Base-by-base conservation (phyloP, 108 stramenopile genomes). In the Stephanodiscus minutulus region DNA sequence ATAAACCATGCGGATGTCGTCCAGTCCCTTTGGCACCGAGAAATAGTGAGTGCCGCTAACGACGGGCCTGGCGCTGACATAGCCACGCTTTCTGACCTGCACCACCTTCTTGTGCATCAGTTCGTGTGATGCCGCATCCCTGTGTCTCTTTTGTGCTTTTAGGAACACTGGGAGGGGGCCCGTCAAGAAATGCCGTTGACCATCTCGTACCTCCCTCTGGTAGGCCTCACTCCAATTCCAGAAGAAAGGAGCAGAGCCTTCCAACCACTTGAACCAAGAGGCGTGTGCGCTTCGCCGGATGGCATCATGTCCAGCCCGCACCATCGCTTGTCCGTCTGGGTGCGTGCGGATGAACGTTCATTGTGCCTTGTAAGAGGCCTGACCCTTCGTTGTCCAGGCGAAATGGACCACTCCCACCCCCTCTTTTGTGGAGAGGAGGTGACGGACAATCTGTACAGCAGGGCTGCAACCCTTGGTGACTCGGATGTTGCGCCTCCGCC, bases 211-310 rank as follows among this genome's bases (percentile, higher is more conserved):
- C 24, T 25, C 49, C 0, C 15, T 3, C 49, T 43, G 17, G 24
- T 62, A 76, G 21, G 8, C 9, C 7, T 47, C 21, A 27, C 72
- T 68, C 79, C 79, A 81, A 41, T 64, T 54, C 84, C 84, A 85
- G 49, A 81, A 80, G 27, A 85, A 47, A 25, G 48, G 52, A 1
- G 53, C 5, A 44, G 74, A 76, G n/a, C 84, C 84, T 11, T 37
- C 76, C 17, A 54, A 15, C 83, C 83, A 84, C 5, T 76, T 66
- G 68, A 72, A 84, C 74, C 78, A 84, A 12, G 57, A 20, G n/a
- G n/a, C n/a, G n/a, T n/a, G n/a, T n/a, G n/a, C n/a, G n/a, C n/a
- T n/a, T n/a, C n/a, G n/a, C n/a, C 15, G 70, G 46, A 0, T 61
- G 18, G 0, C 21, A 31, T 36, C 35, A 3, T 6, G 35, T 7